Conservation (phyloP, 2,329 filamentous ascomycete species). For the Fusarium chlamydosporum region DNA sequence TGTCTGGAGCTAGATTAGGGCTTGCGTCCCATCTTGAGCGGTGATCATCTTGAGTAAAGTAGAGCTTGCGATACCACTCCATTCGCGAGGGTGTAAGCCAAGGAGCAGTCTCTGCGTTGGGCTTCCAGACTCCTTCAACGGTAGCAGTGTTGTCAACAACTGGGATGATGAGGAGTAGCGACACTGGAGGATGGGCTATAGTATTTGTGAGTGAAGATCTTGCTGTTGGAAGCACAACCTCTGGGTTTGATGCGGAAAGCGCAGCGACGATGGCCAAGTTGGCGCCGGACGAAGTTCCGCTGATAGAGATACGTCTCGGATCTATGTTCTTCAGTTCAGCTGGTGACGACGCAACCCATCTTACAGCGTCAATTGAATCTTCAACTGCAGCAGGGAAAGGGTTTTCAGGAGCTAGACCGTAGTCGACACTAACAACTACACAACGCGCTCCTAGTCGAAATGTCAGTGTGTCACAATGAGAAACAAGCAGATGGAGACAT, state of each 20-base stretch:
- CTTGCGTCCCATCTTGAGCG: slow-evolving; percentile 53
- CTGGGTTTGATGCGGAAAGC: slow-evolving; percentile 39
- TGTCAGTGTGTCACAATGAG: slow-evolving; percentile 14
- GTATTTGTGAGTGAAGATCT: slow-evolving; percentile 32
- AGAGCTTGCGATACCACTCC: slow-evolving; percentile 57
- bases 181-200: slow-evolving; percentile 18
- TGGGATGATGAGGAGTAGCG: slow-evolving; percentile 50
- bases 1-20: slow-evolving; percentile 51
- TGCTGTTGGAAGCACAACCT: slow-evolving; percentile 35
- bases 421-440: slow-evolving; percentile 53
- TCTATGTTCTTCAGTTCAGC: slow-evolving; percentile 48
- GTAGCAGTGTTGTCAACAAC: slow-evolving; percentile 57
- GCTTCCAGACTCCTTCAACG: slow-evolving; percentile 43
- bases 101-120: slow-evolving; percentile 50
- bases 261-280: slow-evolving; percentile 47
- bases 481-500: not conserved
- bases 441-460: slow-evolving; percentile 42
- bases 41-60: slow-evolving; percentile 49
- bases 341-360: slow-evolving; percentile 49
- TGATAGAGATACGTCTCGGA: slow-evolving; percentile 48
- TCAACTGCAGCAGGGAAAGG: slow-evolving; percentile 55
- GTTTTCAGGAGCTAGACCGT: slow-evolving; percentile 56
- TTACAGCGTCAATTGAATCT: slow-evolving; percentile 53
- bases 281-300: slow-evolving; percentile 53
- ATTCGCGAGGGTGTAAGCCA: slow-evolving; percentile 55